These are phyloP conservation scores for Talaromyces nanjingensis DNA, from an alignment of 495 filamentous ascomycete genomes.

Conservation along the genomic window DNA sequence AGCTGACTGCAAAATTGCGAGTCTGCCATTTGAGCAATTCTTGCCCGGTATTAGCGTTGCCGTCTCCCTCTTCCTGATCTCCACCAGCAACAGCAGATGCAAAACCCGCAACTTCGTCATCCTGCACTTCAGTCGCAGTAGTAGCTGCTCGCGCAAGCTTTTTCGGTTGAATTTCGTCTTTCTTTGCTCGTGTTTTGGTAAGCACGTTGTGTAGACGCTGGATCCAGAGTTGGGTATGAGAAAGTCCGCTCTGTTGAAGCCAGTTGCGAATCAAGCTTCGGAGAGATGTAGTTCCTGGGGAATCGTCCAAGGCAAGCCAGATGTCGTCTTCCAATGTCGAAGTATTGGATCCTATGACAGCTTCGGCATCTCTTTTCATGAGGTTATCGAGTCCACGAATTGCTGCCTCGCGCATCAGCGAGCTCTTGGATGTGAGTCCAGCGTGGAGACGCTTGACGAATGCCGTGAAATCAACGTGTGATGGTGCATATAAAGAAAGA, in stretches of 20 bases:
- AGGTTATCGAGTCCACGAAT: constrained; percentile 87
- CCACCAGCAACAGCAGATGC: constrained; percentile 59
- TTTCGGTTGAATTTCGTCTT: constrained; percentile 38
- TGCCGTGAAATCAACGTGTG: constrained; percentile 69
- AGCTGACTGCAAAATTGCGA: constrained; percentile 87
- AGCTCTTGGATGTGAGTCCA: constrained; percentile 60
- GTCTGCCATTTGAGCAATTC: constrained; percentile 95
- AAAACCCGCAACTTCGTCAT: constrained; percentile 96
- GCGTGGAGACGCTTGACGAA: constrained; percentile 80
- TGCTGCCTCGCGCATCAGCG: constrained; percentile 67
- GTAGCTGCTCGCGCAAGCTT: constrained; percentile 42
- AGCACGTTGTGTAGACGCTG: constrained; percentile 80
- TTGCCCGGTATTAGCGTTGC: constrained; percentile 59
- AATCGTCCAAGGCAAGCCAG: constrained; percentile 78
- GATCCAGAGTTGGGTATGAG: constrained; percentile 75
- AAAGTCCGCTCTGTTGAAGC: constrained; percentile 78
- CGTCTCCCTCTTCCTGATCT: constrained; percentile 55
- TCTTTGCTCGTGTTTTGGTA: constrained; percentile 70
- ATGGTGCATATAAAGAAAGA: constrained; percentile 84
- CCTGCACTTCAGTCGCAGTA: constrained; percentile 67
- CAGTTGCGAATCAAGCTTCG: constrained; percentile 81
- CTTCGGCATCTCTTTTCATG: constrained; percentile 83
- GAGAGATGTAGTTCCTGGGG: constrained; percentile 67
- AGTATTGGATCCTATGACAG: constrained; percentile 66
- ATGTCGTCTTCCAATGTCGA: constrained; percentile 81